Evolutionary conservation across 2,329 filamentous ascomycete species (phyloP), one percentile per base, ranked within the genome.

Genomic region (Ramularia endophylla): DNA sequence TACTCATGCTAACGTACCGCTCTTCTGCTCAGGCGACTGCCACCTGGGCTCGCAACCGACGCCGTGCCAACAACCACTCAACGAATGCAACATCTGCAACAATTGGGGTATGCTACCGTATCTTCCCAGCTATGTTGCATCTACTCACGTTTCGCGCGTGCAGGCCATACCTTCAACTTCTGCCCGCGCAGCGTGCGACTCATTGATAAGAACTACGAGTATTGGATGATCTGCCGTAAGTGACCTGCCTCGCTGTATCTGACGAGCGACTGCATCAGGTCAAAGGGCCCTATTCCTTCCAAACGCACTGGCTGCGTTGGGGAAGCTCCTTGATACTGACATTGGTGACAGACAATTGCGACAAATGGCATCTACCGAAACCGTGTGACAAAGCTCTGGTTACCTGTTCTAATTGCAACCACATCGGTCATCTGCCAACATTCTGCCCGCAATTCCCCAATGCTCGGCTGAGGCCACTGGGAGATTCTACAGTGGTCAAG

Each of bases 321-420:
- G n/a, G n/a, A n/a, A n/a, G n/a, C n/a, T n/a, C n/a, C n/a, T n/a
- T n/a, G n/a, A n/a, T n/a, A 11, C 22, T 25, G 11, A 25, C 22
- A 25, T 6, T 25, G 22, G 6, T 6, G 11, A 25, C 11, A 25
- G 22, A 52, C 37, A 57, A 57, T 40, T 57, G 54, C 35, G 54
- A 55, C 34, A 17, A 22, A 8, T 54, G 54, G 54, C 54, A 57
- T 31, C 50, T 57, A 6, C 54, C 54, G 3, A 8, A 33, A 2
- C 50, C 53, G 3, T 57, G 54, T 28, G 9, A 29, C 16, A 13
- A 27, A 2, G 25, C 36, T 1, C 13, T 51, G 11, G 20, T 45
- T 11, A 11, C 39, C 5, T 57, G 54, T 33, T 28, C 12, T n/a
- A 43, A 44, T 11, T 57, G 54, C 43, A 27, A 31, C 4, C 27